A percentile compares a stretch with the other conserved stretches of the same genome.
Conservation (phyloP, 1,284 basidiomycete genomes). For the Ustilago bromivora region DNA sequence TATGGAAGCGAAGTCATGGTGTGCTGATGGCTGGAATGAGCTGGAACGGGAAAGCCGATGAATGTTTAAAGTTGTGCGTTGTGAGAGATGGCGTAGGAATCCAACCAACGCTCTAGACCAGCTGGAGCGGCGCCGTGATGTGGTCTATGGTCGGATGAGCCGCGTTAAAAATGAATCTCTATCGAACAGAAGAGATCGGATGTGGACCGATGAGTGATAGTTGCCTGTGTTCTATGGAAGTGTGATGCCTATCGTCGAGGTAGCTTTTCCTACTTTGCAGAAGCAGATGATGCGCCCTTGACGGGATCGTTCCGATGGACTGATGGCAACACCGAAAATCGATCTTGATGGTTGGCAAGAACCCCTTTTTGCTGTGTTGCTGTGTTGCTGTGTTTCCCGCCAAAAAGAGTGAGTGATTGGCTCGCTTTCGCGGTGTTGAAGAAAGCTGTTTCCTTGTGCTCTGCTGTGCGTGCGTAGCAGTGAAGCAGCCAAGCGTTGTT, state of each 20-base stretch:
- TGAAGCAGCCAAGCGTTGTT: slow-evolving; percentile 16
- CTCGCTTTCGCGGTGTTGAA: not conserved
- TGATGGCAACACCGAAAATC: slow-evolving; percentile 1
- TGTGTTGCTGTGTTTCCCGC: not conserved
- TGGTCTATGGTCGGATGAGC: slow-evolving; percentile 6
- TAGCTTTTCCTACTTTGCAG: slow-evolving; percentile 2
- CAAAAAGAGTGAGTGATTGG: not conserved
- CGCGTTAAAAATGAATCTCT: not conserved
- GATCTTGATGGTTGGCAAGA: not conserved
- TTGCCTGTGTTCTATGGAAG: not conserved
- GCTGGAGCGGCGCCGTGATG: slow-evolving; percentile 9
- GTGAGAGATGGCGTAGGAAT: slow-evolving; percentile 3
- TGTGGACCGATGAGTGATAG: not conserved
- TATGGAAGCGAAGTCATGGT: slow-evolving; percentile 56
- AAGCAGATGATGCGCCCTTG: slow-evolving; percentile 17
- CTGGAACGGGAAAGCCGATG: slow-evolving; percentile 1
- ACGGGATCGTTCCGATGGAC: slow-evolving; percentile 1
- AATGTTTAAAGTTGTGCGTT: not conserved
- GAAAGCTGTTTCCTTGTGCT: not conserved
- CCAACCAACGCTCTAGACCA: slow-evolving; percentile 11
- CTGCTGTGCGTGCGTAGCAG: not conserved
- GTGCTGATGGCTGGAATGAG: not conserved
- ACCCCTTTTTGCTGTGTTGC: not conserved
- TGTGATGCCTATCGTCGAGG: slow-evolving; percentile 10
- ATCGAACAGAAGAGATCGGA: not conserved